Evolutionary conservation across 768 basidiomycete species (phyloP), one percentile per base, ranked within the genome.

Genomic region (Tricholoma furcatifolium): DNA sequence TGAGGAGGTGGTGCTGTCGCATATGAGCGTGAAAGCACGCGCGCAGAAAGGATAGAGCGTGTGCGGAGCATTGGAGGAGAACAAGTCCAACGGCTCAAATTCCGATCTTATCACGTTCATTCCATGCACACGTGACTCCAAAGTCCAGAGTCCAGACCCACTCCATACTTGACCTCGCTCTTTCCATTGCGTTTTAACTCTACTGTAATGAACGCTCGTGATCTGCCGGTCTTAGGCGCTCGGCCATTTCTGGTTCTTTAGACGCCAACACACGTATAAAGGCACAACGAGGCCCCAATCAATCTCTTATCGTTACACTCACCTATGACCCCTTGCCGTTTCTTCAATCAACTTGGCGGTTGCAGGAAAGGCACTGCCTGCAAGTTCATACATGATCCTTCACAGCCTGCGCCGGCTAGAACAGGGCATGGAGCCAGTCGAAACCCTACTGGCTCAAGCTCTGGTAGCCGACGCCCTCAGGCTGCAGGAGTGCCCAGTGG

Each of bases 1-100:
- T 89, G 86, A 0, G 88, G 84, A 30, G 83, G 73, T 4, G 78
- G 52, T 20, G 79, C 68, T 3, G 85, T 80, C 4, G 88, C 81
- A 65, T 89, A 91, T 5, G 74, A 65, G 53, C 84, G 75, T 36
- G 54, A 50, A 30, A 59, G 45, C 34, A 50, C 53, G 34, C 61
- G 56, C 47, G 57, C 31, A 40, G 52, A 48, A 36, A 42, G 17
- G 27, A 56, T 44, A 39, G 55, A 49, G 38, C 56, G 54, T 48
- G 55, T 47, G 21, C 58, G 56, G 27, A 64, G 53, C 63, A 64
- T 62, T 50, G 45, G 40, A 31, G 49, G 36, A 36, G 31, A 34
- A 10, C 56, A 74, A 60, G 56, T 60, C 3, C 27, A 32, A 36
- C 43, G 39, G 21, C 41, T 8, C 42, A 53, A 49, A 56, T 54